phyloP scores from a whole-genome alignment of 2,329 filamentous ascomycete genomes.

The Hypoxylon sp. region DNA sequence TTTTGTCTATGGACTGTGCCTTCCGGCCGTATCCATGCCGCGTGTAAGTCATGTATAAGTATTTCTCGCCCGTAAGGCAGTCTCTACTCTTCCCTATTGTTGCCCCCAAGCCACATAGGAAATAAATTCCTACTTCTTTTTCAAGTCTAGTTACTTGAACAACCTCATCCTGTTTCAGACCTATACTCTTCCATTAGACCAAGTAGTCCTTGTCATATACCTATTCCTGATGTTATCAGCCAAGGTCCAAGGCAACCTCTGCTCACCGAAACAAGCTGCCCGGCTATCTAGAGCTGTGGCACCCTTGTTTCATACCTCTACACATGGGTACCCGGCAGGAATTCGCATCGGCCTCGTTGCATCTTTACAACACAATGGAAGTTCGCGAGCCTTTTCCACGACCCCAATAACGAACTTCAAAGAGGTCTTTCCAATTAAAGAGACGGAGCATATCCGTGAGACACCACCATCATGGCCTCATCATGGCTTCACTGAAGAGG shows the following conservation, averaged over 20 bases:
- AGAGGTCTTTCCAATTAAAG: conserved; percentile 74
- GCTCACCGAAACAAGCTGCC: conserved; percentile 50
- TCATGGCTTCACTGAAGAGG: conserved; percentile 77
- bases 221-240: conserved; percentile 51
- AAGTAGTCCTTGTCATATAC: conserved; percentile 9
- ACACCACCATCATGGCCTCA: conserved; percentile 78
- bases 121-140: conserved; percentile 3
- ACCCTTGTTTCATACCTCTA: conserved; percentile 45
- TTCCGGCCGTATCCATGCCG: conserved; percentile 15
- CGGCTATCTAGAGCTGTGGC: conserved; percentile 48
- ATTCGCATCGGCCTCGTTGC: conserved; percentile 50
- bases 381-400: conserved; percentile 62
- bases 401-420: conserved; percentile 61
- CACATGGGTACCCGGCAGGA: conserved; percentile 44
- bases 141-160: conserved; percentile 18
- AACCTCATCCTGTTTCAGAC: conserved; percentile 17
- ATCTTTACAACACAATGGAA: conserved; percentile 44
- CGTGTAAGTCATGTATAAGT: conserved; percentile 37
- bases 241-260: conserved; percentile 50
- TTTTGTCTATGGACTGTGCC: conserved; percentile 17
- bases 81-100: conserved; percentile 10
- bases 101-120: conserved; percentile 25
- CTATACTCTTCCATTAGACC: conserved; percentile 17
- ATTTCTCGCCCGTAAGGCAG: conserved; percentile 33
- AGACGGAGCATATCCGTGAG: conserved; percentile 71